Percentiles rank a stretch among this genome's conserved stretches.
These are phyloP conservation scores for Groenewaldozyma auringiensis DNA, from an alignment of 1,139 yeast genomes.

Conservation along the genomic window DNA sequence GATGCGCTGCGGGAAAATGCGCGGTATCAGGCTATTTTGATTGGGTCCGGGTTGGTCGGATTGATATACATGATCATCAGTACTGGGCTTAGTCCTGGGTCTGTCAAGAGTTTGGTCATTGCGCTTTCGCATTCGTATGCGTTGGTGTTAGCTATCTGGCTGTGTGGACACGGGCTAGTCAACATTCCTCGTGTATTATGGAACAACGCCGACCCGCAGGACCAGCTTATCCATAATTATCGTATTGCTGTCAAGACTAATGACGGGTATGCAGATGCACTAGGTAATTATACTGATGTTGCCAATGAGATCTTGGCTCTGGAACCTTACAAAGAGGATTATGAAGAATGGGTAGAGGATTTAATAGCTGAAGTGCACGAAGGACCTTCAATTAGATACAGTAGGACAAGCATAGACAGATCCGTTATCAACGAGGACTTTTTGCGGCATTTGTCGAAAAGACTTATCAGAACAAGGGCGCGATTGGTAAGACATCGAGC, in stretches of 20 bases:
- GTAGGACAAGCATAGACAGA: slow-evolving; percentile 21
- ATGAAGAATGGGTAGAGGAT: slow-evolving; percentile 34
- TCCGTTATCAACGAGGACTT: slow-evolving; percentile 25
- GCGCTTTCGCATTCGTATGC: slow-evolving; percentile 79
- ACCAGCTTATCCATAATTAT: slow-evolving; percentile 41
- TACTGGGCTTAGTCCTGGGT: slow-evolving; percentile 48
- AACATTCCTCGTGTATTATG: slow-evolving; percentile 56
- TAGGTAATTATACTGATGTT: slow-evolving; percentile 55
- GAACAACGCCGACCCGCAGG: slow-evolving; percentile 40
- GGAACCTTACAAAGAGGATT: slow-evolving; percentile 29
- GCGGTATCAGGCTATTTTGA: slow-evolving; percentile 51
- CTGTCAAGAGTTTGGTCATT: slow-evolving; percentile 60
- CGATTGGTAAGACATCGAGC: slow-evolving; percentile 31
- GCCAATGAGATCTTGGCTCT: slow-evolving; percentile 54
- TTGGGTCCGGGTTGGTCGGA: slow-evolving; percentile 48
- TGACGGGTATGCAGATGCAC: slow-evolving; percentile 60
- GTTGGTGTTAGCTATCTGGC: slow-evolving; percentile 66
- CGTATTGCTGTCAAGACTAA: slow-evolving; percentile 49
- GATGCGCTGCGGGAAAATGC: slow-evolving; percentile 55
- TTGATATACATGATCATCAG: slow-evolving; percentile 54
- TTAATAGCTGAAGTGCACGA: slow-evolving; percentile 25
- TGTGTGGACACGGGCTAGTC: slow-evolving; percentile 77
- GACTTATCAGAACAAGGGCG: slow-evolving; percentile 22
- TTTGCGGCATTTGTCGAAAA: slow-evolving; percentile 21
- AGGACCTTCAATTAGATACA: slow-evolving; percentile 15